Percentiles rank a stretch among this genome's conserved stretches.
These are phyloP conservation scores for Vitis rotundifolia DNA, from an alignment of 164 flowering plant genomes.

Conservation along the genomic window DNA sequence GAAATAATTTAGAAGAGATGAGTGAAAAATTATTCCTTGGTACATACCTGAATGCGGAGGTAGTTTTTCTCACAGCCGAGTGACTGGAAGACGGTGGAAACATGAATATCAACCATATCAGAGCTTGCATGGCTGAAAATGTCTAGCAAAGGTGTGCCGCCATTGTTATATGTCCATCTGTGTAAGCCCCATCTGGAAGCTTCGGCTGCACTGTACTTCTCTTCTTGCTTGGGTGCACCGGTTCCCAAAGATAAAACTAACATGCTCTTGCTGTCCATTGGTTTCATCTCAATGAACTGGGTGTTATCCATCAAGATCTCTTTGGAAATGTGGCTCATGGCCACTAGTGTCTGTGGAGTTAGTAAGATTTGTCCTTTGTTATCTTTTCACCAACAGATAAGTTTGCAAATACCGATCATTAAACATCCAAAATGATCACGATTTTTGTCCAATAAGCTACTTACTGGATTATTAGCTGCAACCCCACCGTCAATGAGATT, in stretches of 20 bases:
- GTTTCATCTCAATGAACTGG: conserved; percentile 18
- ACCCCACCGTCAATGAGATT: conserved; percentile 46
- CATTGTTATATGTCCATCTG: conserved; percentile 41
- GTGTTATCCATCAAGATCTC: conserved; percentile 26
- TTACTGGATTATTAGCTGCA: conserved; percentile 47
- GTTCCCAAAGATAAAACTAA: conserved; percentile 61
- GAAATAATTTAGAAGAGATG: background rate
- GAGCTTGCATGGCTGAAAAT: conserved; percentile 42
- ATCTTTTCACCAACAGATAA: background rate
- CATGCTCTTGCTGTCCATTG: conserved; percentile 31
- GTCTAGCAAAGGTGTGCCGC: conserved; percentile 44
- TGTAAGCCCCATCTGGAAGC: conserved; percentile 52
- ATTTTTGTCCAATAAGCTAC: background rate
- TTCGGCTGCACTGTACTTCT: conserved; percentile 33
- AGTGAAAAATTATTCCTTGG: background rate
- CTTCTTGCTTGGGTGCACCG: conserved; percentile 34
- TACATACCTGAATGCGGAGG: conserved; percentile 52
- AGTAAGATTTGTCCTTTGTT: background rate
- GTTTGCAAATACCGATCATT: too few species aligned
- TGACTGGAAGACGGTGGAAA: conserved; percentile 45
- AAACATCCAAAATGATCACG: too few species aligned
- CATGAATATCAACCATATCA: conserved; percentile 60
- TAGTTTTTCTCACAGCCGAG: conserved; percentile 34
- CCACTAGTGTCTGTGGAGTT: conserved; percentile 36
- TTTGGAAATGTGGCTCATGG: conserved; percentile 36